Evolutionary conservation across 2,329 filamentous ascomycete genomes (phyloP).

Genomic region (Furcasterigmium furcatum): DNA sequence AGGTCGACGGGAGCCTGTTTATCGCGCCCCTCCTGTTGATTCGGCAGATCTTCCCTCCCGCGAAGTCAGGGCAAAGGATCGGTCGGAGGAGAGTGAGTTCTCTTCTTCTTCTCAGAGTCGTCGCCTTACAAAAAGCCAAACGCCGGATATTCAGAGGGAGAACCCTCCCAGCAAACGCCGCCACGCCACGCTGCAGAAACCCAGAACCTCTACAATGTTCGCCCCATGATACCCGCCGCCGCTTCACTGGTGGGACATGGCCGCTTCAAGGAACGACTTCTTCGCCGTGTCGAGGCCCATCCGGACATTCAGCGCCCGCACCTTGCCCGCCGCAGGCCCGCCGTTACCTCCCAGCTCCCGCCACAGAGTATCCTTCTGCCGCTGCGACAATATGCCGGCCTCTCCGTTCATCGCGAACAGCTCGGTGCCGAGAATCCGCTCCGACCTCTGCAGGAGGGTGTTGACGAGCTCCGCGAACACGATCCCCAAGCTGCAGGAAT

Average conservation of each 20-base stretch:
- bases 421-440: neutral
- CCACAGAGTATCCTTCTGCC: neutral
- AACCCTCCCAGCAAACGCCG: no score
- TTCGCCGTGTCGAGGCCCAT: neutral
- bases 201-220: no score
- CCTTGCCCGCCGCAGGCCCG: neutral
- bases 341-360: neutral
- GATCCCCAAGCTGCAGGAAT: neutral
- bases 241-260: neutral
- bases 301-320: neutral
- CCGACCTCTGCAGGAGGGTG: neutral
- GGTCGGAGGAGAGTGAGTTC: no score
- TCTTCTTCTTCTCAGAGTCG: no score
- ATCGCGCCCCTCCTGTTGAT: no score
- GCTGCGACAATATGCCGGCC: neutral
- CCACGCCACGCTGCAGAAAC: no score
- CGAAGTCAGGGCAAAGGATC: no score
- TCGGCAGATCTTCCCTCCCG: no score
- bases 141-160: no score
- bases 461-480: neutral
- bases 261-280: neutral
- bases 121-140: no score
- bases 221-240: no score
- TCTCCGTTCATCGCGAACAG: neutral
- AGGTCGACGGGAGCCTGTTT: no score